Base-by-base conservation (phyloP, 164 flowering plant genomes). In the Piper betle region DNA sequence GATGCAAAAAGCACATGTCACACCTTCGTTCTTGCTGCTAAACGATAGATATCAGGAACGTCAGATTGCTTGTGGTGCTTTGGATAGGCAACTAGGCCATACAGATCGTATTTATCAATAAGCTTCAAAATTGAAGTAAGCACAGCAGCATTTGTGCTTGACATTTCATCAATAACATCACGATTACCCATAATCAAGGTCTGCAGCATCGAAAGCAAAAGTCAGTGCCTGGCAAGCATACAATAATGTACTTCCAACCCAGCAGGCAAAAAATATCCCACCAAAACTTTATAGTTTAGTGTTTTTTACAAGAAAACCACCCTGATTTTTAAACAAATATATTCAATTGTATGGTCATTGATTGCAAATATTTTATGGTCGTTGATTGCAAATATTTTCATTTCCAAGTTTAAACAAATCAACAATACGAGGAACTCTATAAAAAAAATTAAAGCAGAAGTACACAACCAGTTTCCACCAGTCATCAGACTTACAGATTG, bases 61-160 rank as follows among this genome's bases (percentile, higher is more conserved):
- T 91, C 97, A 69, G 86, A 76, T 68, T 94, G 99, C 71, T 88
- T 91, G 75, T 94, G 99, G 75, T 94, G 99, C 74, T 94, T 94
- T 4, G 99, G 99, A 57, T 91, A 91, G 50, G 99, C 99, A 60
- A 94, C 97, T 83, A 87, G 97, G 71, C 99, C 97, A 75, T 94
- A 94, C 17, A 94, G 80, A 84, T 94, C 99, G 76, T 85, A 84
- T 64, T 91, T 94, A 80, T 94, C 99, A 72, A 91, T 85, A 64
- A 94, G 72, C 78, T 94, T 94, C 42, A 94, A 75, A 39, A 91
- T 85, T 62, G 99, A 82, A 53, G 87, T 76, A 72, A 94, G 96
- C 71, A 88, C 88, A 46, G 96, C 74, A 53, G 97, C 74, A 83
- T 65, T 94, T 46, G 99, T 84, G 77, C 85, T 70, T 25, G 99